Base-by-base conservation (phyloP, 768 basidiomycete species). In the Rhizopogon vinicolor region DNA sequence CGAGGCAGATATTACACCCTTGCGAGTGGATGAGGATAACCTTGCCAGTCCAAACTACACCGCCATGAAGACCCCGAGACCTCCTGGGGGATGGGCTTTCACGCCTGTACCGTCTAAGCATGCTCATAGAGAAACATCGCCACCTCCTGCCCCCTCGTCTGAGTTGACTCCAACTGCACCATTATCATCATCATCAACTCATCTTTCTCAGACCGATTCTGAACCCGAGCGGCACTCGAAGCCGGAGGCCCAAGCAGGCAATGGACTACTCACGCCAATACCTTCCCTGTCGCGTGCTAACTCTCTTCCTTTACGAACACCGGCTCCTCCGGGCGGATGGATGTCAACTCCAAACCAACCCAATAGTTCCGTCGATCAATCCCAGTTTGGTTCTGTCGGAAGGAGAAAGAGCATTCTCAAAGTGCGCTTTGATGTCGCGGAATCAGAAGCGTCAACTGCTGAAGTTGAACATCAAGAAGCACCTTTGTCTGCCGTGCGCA, bases 241-340 rank as follows among this genome's bases (percentile, higher is more conserved):
- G 43, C 40, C 52, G 12, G 56, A 57, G 42, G 37, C 39, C 9
- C 58, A 51, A 7, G 58, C 62, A 31, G 44, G 18, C 44, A 60
- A 68, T 51, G 67, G 63, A 46, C 61, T 59, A 28, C 61, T 71
- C 53, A 84, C 84, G 0, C 84, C 84, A 1, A 68, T 64, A 29
- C 57, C 55, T 16, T 77, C 83, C n/a, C 63, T 83, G 39, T 80
- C 82, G 9, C 76, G 78, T 60, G 76, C 75, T 29, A 72, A 67
- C 9, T 69, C 77, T 6, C 66, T 81, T 10, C 75, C 81, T 22
- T 56, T 71, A 16, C 79, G 79, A 54, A 89, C 86, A 0, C 87
- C 87, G 41, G 82, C 76, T n/a, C 80, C 79, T 3, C 87, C 88
- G 18, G 88, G 88, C 40, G 86, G 77, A 41, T 89, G 86, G 85